Base-by-base conservation (phyloP, 1,139 yeast species). In the Kodamaea plutei region DNA sequence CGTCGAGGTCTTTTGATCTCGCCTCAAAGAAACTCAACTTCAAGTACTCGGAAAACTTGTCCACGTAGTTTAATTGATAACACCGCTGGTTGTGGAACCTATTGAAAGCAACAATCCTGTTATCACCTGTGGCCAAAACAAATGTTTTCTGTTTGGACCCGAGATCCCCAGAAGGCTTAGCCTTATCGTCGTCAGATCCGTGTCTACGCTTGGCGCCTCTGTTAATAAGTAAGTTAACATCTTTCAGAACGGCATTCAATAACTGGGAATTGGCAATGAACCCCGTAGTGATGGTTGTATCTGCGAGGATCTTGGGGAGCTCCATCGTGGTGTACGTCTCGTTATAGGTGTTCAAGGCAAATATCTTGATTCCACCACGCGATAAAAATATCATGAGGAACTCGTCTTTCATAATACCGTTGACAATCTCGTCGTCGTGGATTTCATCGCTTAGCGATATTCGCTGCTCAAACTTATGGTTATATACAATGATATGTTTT, bases 81-180 rank as follows among this genome's bases (percentile, higher is more conserved):
- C 84, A 79, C 37, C 73, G 69, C 46, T 80, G 82, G 37, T 75
- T 70, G 49, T 82, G 91, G 33, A 76, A 69, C 39, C 76, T 66
- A 35, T 70, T 71, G 50, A 82, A 82, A 9, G 76, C 74, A 28
- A 83, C 74, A 19, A 83, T 61, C 51, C 87, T 70, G 44, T 83
- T 83, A 51, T 82, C 88, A 40, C 87, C 89, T 1, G 91, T 81
- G 3, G 81, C 85, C 30, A 82, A 69, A 22, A 84, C 64, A 42
- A 82, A 80, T 0, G 77, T 63, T 28, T 75, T 64, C 33, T 69
- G 72, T 40, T 72, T 73, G 4, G 56, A 49, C 46, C 15, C 30
- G 26, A 14, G 21, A 26, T 14, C 6, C 29, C 21, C 8, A 23
- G 22, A 2, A 12, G 26, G 7, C 26, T 29, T 35, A 9, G 13